These are phyloP conservation scores for Paecilomyces dactylethromorphus DNA, from an alignment of 2,329 filamentous ascomycete genomes.

Conservation along the genomic window DNA sequence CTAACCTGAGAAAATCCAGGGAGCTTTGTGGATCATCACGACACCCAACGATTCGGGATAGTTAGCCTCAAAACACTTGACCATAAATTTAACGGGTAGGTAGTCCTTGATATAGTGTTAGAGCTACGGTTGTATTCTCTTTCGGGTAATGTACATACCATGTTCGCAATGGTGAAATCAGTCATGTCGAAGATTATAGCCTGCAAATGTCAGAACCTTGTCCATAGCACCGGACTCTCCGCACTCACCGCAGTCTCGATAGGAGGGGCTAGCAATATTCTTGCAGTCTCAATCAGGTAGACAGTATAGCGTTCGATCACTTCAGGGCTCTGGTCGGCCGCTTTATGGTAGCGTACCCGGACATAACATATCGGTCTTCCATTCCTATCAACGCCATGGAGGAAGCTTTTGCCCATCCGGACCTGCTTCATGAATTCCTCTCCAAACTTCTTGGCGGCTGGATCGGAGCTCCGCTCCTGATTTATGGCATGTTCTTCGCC, in stretches of 20 bases:
- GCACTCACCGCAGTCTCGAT: constrained; percentile 83
- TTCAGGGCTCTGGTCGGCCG: constrained; percentile 74
- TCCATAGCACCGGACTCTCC: constrained; percentile 6
- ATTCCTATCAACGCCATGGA: constrained; percentile 79
- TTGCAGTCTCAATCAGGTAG: constrained; percentile 88
- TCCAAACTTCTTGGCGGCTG: constrained; percentile 58
- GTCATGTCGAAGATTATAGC: constrained; percentile 96
- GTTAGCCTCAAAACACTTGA: constrained; percentile 98
- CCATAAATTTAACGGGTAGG: constrained; percentile 96
- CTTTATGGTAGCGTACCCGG: constrained; percentile 71
- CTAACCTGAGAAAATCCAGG: constrained; percentile 90
- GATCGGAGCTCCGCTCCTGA: constrained; percentile 53
- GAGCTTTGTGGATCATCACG: constrained; percentile 89
- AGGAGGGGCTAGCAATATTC: constrained; percentile 70
- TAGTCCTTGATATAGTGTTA: constrained; percentile 59
- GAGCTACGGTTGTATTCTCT: not conserved
- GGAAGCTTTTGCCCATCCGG: constrained; percentile 84
- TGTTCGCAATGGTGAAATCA: constrained; percentile 86
- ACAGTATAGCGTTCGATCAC: constrained; percentile 86
- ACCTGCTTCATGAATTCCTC: constrained; percentile 78
- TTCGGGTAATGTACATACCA: constrained; percentile 50
- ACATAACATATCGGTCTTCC: constrained; percentile 85
- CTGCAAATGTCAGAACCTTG: constrained; percentile 40
- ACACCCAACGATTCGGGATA: constrained; percentile 89
- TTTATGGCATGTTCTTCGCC: constrained; percentile 65